These are phyloP conservation scores for Sclerotinia sclerotiorum DNA, from an alignment of 2,329 filamentous ascomycete species.

Conservation along the genomic window DNA sequence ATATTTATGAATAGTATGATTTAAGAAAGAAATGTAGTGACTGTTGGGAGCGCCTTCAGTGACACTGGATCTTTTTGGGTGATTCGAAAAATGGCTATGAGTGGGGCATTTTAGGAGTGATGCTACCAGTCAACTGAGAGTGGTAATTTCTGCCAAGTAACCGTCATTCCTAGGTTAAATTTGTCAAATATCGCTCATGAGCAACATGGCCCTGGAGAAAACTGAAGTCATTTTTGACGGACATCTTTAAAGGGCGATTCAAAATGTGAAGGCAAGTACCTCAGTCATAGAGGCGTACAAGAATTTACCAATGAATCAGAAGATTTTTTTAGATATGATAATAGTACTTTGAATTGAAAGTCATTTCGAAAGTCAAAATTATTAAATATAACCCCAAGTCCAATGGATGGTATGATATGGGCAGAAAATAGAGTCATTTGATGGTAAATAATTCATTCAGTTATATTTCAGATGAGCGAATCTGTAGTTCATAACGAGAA, in stretches of 20 bases:
- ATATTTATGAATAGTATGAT: neutral
- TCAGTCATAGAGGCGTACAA: neutral
- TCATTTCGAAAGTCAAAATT: neutral
- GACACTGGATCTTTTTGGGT: no score
- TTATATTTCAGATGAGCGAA: neutral
- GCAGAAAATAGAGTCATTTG: neutral
- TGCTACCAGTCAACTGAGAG: neutral
- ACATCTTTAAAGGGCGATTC: neutral
- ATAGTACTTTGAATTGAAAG: neutral
- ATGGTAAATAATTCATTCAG: neutral
- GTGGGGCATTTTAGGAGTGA: no score
- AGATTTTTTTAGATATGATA: neutral
- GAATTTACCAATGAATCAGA: neutral
- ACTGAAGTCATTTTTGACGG: no score
- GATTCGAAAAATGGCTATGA: no score
- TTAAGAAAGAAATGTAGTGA: neutral
- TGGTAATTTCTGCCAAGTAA: neutral
- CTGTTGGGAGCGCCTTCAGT: no score
- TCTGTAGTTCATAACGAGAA: neutral
- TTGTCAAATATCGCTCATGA: neutral
- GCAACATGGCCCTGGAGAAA: no score
- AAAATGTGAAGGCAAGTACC: neutral
- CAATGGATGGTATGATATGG: neutral
- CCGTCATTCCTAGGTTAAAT: neutral
- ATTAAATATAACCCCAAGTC: neutral